phyloP scores from a whole-genome alignment of 2,329 filamentous ascomycete species.

The Cytospora piceae region DNA sequence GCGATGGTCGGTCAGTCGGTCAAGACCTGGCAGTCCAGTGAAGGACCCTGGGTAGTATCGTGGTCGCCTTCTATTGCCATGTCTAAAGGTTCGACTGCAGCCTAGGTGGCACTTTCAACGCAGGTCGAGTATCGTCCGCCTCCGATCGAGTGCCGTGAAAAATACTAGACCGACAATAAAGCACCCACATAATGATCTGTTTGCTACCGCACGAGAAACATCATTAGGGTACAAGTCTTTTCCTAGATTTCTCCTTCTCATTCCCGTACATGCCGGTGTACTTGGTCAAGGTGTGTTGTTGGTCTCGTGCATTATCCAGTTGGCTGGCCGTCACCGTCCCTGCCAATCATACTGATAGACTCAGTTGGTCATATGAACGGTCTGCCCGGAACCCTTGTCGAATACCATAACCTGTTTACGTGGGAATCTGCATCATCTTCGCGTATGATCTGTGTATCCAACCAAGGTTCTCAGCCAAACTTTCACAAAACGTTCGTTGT shows the following conservation, averaged over 20 bases:
- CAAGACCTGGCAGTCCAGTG: neutral
- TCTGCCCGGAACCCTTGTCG: neutral
- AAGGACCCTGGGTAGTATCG: neutral
- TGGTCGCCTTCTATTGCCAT: neutral
- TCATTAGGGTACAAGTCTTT: neutral
- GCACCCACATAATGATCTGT: neutral
- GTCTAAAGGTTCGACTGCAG: neutral
- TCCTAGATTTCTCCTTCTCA: neutral
- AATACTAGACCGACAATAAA: neutral
- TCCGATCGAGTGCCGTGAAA: neutral
- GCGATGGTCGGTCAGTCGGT: neutral
- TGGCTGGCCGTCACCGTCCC: neutral
- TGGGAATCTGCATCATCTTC: neutral
- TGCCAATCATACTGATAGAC: neutral
- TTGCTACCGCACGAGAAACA: neutral
- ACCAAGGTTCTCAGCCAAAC: neutral
- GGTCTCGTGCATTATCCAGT: neutral
- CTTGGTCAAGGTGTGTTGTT: neutral
- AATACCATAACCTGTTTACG: neutral
- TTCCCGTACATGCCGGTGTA: neutral
- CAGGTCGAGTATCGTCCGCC: constrained; percentile 1
- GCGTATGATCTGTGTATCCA: neutral
- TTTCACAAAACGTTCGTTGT: neutral
- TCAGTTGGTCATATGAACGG: neutral
- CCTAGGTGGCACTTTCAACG: neutral